These are phyloP conservation scores for Drosera capensis DNA, from an alignment of 148 eudicot genomes.

Conservation along the genomic window DNA sequence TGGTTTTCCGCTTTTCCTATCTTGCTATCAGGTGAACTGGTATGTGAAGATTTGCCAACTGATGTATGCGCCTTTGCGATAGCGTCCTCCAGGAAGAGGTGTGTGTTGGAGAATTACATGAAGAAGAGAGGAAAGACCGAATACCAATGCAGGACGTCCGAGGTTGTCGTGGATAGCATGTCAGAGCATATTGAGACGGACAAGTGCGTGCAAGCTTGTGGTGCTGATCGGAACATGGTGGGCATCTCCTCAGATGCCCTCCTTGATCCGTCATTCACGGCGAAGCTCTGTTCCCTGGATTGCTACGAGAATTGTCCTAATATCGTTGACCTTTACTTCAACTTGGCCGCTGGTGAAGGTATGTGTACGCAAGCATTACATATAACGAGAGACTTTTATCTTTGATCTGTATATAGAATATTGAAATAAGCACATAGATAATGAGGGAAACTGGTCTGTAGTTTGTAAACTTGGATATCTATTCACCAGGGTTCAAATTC, in stretches of 20 bases:
- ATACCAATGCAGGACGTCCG: constrained; percentile 62
- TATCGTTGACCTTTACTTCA: constrained; percentile 68
- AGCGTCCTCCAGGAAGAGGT: constrained; percentile 63
- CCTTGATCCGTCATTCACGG: constrained; percentile 35
- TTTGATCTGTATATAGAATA: background rate
- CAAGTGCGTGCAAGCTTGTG: constrained; percentile 48
- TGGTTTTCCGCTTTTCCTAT: too few relatives aligned
- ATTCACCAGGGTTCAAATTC: too few relatives aligned
- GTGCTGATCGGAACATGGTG: constrained; percentile 42
- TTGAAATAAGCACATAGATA: background rate
- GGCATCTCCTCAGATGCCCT: constrained; percentile 65
- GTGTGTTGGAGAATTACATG: constrained; percentile 42
- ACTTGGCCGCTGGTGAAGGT: constrained; percentile 84
- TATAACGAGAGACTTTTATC: background rate
- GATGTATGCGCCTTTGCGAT: constrained; percentile 47
- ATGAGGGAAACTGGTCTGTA: too few relatives aligned
- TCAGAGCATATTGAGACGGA: constrained; percentile 59
- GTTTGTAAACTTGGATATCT: too few relatives aligned
- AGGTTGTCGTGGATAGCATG: constrained; percentile 51
- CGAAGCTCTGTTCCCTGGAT: constrained; percentile 50
- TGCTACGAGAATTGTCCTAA: constrained; percentile 68
- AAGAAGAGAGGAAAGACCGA: constrained; percentile 18
- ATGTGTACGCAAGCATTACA: constrained; percentile 1
- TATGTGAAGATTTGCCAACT: constrained; percentile 55
- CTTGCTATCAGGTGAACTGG: constrained; percentile 29